Evolutionary conservation across 768 basidiomycete species (phyloP), one percentile per base, ranked within the genome.

Genomic region (Trichaptum fuscoviolaceum): DNA sequence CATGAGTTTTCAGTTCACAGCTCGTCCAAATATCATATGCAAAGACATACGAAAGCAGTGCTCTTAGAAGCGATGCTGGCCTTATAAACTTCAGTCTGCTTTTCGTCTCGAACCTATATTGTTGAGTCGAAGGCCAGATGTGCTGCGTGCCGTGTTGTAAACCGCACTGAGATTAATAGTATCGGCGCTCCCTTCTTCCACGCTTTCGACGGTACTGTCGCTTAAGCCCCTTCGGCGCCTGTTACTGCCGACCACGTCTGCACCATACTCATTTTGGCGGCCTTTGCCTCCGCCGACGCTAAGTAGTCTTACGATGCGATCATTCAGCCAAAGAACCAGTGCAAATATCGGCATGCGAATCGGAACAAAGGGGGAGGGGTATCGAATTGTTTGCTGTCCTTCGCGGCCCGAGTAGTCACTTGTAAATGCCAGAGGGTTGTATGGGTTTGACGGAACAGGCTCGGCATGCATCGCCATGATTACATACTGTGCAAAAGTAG

Each of bases 381-480:
- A 89, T 36, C 82, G 80, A 67, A 86, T 77, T 18, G 72, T 70
- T 12, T 52, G 42, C 3, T 52, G 42, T 12, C 42, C 42, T 52
- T 52, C 42, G 20, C 42, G 42, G 42, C 42, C 42, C 42, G 42
- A 52, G 42, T 52, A 52, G 10, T 52, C 12, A 12, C 20, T 20
- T 52, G 42, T 52, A 20, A 20, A 52, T 63, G 79, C 77, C 17
- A 75, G 74, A 1, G 91, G 87, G 72, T 85, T 87, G 73, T 88
- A 92, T 7, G 93, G 93, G 73, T 95, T 89, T 26, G 81, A 69
- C 0, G 94, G 94, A 24, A 87, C 78, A 0, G 94, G 93, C 1
- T 80, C 82, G 0, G 92, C 88, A 68, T 89, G 84, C 80, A 89
- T 90, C 15, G 93, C 91, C 82, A 95, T 87, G 69, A 95, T 91